Evolutionary conservation across 495 filamentous ascomycete species (phyloP).

Genomic region (Talaromyces wortmannii): DNA sequence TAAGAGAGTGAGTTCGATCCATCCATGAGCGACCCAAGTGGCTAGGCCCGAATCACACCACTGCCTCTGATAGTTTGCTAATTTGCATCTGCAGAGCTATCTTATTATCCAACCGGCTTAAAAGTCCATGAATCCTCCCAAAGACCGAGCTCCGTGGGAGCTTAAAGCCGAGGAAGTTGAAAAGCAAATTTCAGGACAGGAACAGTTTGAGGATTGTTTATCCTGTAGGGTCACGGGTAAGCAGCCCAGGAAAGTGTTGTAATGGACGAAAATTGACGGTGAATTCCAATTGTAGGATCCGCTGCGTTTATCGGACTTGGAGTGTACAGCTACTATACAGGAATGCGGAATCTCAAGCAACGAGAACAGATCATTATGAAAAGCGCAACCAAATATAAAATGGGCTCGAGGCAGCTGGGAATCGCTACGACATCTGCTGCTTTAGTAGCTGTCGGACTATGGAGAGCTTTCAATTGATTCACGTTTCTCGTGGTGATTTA

Average conservation of each 20-base stretch:
- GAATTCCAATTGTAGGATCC: constrained; percentile 46
- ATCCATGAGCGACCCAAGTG: no score
- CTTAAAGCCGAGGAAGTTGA: constrained; percentile 27
- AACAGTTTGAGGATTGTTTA: constrained; percentile 62
- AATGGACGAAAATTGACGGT: constrained; percentile 4
- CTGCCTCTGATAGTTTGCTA: neutral
- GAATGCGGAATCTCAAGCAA: constrained; percentile 64
- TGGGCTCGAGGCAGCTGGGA: constrained; percentile 62
- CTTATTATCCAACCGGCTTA: neutral
- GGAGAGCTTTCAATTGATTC: constrained; percentile 46
- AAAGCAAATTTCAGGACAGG: constrained; percentile 49
- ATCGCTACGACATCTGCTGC: constrained; percentile 64
- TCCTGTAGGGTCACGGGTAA: constrained; percentile 62
- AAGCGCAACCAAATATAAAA: constrained; percentile 67
- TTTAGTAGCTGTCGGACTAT: constrained; percentile 64
- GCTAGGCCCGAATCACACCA: no score
- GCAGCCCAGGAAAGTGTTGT: neutral
- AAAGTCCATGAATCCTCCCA: constrained; percentile 12
- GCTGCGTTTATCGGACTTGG: constrained; percentile 86
- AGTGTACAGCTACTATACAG: constrained; percentile 78
- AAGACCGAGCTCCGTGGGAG: constrained; percentile 17
- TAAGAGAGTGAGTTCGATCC: no score
- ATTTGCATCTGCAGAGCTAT: constrained; percentile 3
- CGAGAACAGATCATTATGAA: constrained; percentile 63
- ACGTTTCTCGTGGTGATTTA: neutral